Conservation (phyloP, 2,329 filamentous ascomycete genomes). For the Beauveria asiatica region DNA sequence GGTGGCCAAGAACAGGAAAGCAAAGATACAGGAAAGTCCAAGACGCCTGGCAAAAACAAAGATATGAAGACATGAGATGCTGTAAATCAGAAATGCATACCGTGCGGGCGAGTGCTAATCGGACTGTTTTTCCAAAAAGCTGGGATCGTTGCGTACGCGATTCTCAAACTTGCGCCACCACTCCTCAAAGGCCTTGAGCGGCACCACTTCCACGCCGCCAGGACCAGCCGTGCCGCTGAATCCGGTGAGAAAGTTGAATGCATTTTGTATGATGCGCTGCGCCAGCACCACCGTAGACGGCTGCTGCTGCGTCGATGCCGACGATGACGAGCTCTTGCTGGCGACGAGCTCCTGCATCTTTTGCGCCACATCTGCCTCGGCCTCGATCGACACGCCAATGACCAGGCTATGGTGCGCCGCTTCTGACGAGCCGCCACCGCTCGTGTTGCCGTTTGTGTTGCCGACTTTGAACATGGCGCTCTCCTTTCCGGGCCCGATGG, state of each 20-base stretch:
- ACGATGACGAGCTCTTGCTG: constrained; percentile 16
- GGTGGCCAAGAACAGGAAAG: not conserved
- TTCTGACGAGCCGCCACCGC: not conserved
- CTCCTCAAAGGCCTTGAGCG: constrained; percentile 88
- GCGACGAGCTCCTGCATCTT: constrained; percentile 53
- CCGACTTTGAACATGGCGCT: constrained; percentile 81
- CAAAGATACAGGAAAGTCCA: not conserved
- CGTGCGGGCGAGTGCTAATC: constrained; percentile 13
- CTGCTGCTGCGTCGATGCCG: constrained; percentile 22
- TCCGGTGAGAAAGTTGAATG: constrained; percentile 90
- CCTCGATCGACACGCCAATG: constrained; percentile 76
- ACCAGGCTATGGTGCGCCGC: constrained; percentile 42
- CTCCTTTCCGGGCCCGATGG: constrained; percentile 81
- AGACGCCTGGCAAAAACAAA: not conserved
- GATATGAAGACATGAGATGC: not conserved
- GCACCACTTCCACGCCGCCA: constrained; percentile 73
- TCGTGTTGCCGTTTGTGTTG: not conserved
- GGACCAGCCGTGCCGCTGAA: constrained; percentile 60
- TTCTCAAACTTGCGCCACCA: constrained; percentile 98
- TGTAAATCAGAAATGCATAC: not conserved
- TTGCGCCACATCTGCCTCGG: constrained; percentile 59
- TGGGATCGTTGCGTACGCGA: constrained; percentile 74
- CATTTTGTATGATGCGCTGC: constrained; percentile 90
- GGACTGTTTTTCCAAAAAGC: constrained; percentile 66
- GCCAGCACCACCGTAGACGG: constrained; percentile 71